Evolutionary conservation across 2,329 filamentous ascomycete species (phyloP), one percentile per base, ranked within the genome.

Genomic region (Cercospora zeae-maydis): DNA sequence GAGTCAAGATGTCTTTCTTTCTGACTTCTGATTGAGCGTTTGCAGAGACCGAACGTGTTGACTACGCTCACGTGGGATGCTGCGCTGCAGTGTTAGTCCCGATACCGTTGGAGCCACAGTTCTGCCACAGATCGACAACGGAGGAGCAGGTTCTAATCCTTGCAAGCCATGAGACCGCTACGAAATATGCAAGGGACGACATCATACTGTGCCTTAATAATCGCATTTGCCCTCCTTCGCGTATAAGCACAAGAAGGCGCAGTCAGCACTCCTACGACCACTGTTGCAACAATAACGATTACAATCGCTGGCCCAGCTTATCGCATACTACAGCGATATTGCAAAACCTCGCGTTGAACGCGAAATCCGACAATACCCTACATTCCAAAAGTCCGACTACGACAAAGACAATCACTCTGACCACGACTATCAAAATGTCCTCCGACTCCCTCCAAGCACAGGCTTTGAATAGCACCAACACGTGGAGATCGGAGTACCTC

Each of bases 391-490:
- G 10, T n/a, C 16, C 27, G 16, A 58, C 39, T 10, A 33, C 57
- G 9, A 53, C 57, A 53, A 21, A 19, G 19, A 59, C 57, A 21
- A 24, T 39, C 13, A 21, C 47, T 13, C 21, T 19, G 11, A 53
- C 57, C 8, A 59, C 45, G n/a, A 31, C 33, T 5, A 14, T 52
- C 57, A 59, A 10, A 34, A 59, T 52, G 57, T 27, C 57, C 19
- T 36, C 57, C 16, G 64, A 62, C 24, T 55, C 65, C 10, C 67
- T 71, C n/a, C 30, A 63, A 10, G 64, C 58, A 16, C 55, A 63
- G 2, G 65, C 73, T 19, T 64, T 75, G 36, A 75, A 75, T 61
- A 73, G 71, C 67, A 75, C 73, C 21, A 75, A 75, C 55, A 63
- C 63, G 42, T 75, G 71, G 55, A 70, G 73, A 49, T 51, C 63